These are phyloP conservation scores for Paxillus ammoniavirescens DNA, from an alignment of 768 basidiomycete genomes.

Conservation along the genomic window DNA sequence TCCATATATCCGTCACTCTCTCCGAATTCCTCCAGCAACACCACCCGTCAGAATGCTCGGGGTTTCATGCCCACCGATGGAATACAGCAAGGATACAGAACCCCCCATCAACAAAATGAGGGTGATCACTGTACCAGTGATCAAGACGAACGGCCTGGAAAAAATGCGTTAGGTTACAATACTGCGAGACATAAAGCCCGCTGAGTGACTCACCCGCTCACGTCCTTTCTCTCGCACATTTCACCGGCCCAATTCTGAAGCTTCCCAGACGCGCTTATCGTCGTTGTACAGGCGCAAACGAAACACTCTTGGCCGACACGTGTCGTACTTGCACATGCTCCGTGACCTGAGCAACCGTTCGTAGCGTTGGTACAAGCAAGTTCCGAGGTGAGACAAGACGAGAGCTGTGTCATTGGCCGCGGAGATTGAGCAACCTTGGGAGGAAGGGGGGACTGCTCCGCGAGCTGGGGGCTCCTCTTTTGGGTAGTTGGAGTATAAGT, in stretches of 20 bases:
- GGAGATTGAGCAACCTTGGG: constrained; percentile 36
- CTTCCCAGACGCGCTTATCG: constrained; percentile 51
- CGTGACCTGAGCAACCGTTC: constrained; percentile 65
- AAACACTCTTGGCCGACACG: constrained; percentile 58
- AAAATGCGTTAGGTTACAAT: background rate
- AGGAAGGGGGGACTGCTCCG: constrained; percentile 50
- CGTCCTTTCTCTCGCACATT: constrained; percentile 74
- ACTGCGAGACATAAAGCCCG: background rate
- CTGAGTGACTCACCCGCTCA: constrained; percentile 68
- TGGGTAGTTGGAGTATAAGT: constrained; percentile 38
- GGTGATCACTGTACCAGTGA: constrained; percentile 65
- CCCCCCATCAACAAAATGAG: constrained; percentile 66
- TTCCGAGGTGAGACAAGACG: constrained; percentile 58
- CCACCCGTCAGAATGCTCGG: constrained; percentile 75
- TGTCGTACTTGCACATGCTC: constrained; percentile 58
- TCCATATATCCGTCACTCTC: constrained; percentile 37
- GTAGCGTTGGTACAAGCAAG: constrained; percentile 63
- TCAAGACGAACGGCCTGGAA: constrained; percentile 67
- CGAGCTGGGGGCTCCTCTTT: constrained; percentile 40
- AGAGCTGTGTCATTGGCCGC: constrained; percentile 55
- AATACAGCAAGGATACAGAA: constrained; percentile 63
- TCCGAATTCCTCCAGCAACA: constrained; percentile 47
- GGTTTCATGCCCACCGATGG: constrained; percentile 57
- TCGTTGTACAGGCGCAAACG: constrained; percentile 44
- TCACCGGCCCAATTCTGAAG: constrained; percentile 72